Evolutionary conservation across 768 basidiomycete genomes (phyloP).

Genomic region (Mycena pura): DNA sequence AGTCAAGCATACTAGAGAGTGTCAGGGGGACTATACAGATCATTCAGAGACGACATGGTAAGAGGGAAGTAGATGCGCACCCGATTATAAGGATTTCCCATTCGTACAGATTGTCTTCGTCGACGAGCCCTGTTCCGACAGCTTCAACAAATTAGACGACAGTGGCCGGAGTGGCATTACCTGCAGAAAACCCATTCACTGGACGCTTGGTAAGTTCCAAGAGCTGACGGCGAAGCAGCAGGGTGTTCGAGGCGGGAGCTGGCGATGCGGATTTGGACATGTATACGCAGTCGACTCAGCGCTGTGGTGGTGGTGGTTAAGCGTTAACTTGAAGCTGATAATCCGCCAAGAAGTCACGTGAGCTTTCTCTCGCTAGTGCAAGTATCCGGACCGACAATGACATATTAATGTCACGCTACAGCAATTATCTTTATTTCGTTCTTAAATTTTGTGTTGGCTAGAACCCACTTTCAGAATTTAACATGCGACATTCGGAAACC

Average conservation of each 20-base stretch:
- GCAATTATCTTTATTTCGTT: no score
- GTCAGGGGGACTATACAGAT: constrained; percentile 75
- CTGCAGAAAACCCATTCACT: constrained; percentile 96
- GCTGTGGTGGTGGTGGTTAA: constrained; percentile 9
- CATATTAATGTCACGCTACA: no score
- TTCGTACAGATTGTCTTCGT: constrained; percentile 93
- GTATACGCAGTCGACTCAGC: background rate
- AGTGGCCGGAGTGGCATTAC: constrained; percentile 47
- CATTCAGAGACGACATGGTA: constrained; percentile 28
- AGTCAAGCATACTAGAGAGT: constrained; percentile 78
- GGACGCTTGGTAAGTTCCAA: constrained; percentile 89
- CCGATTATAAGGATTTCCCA: constrained; percentile 98
- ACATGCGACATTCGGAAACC: no score
- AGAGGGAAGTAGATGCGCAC: constrained; percentile 49
- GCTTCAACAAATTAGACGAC: constrained; percentile 36
- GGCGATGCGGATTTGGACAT: constrained; percentile 57
- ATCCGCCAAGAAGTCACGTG: no score
- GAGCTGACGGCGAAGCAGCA: constrained; percentile 81
- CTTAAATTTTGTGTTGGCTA: no score
- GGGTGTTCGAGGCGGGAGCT: constrained; percentile 51
- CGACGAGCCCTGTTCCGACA: constrained; percentile 76
- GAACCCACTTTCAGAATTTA: no score
- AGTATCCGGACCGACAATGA: no score
- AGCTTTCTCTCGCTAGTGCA: no score
- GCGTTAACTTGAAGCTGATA: no score